Conservation (phyloP, 306 rosid genomes). For the Prunus armeniaca region DNA sequence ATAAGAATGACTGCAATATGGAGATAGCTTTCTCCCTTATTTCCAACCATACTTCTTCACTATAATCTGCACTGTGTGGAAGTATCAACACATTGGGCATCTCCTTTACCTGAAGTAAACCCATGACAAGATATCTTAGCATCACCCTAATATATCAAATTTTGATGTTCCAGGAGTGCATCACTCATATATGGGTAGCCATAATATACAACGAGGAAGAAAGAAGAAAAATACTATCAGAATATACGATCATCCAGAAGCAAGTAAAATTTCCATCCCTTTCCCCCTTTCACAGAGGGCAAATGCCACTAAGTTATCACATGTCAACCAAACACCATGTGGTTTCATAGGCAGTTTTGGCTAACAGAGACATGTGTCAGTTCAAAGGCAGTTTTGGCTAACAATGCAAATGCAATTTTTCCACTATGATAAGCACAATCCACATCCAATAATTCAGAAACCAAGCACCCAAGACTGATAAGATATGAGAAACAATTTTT, state of each 20-base stretch:
- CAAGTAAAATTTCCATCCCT: not conserved
- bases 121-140: constrained; percentile 11
- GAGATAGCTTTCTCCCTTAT: constrained; percentile 95
- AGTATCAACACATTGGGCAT: constrained; percentile 99
- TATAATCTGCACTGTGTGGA: constrained; percentile 97
- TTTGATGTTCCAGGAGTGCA: not conserved
- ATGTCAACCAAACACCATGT: not conserved
- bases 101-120: constrained; percentile 84
- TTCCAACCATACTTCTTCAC: constrained; percentile 99
- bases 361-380: not conserved
- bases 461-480: not conserved
- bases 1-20: constrained; percentile 77
- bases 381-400: not conserved
- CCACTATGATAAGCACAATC: not conserved
- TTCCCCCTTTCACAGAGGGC: not conserved
- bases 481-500: not conserved
- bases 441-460: not conserved
- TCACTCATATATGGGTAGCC: not conserved
- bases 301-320: not conserved
- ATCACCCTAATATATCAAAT: not conserved
- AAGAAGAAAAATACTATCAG: not conserved
- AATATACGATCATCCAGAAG: not conserved
- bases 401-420: not conserved
- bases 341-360: not conserved
- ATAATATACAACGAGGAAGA: not conserved